Percentiles rank a stretch among this genome's conserved stretches.
These are phyloP conservation scores for Talaromyces borbonicus DNA, from an alignment of 495 filamentous ascomycete genomes.

Conservation along the genomic window DNA sequence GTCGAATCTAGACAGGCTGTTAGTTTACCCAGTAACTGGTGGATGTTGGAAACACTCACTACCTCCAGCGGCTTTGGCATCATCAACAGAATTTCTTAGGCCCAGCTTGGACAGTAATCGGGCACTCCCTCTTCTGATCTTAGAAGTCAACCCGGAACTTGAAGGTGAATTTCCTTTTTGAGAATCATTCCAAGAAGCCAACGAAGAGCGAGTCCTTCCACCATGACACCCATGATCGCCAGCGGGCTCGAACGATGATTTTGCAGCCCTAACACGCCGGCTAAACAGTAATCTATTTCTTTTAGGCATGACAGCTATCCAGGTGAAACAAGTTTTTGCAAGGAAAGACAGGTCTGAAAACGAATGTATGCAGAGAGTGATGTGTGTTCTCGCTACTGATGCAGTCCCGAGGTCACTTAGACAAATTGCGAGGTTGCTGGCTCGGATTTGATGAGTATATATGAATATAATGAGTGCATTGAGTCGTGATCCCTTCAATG, in stretches of 20 bases:
- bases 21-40: not conserved
- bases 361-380: too few relatives aligned
- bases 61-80: too few relatives aligned
- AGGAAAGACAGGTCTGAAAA: not conserved
- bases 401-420: too few relatives aligned
- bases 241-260: not conserved
- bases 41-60: too few relatives aligned
- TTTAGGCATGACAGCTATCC: not conserved
- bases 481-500: too few relatives aligned
- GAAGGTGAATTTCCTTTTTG: not conserved
- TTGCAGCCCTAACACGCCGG: not conserved
- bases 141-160: not conserved
- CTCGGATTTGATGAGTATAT: too few relatives aligned
- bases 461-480: too few relatives aligned
- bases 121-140: slow-evolving; percentile 25
- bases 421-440: too few relatives aligned
- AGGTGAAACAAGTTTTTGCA: not conserved
- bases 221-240: not conserved
- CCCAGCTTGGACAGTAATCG: slow-evolving; percentile 29
- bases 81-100: slow-evolving; percentile 14
- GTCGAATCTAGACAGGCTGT: not conserved
- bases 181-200: not conserved
- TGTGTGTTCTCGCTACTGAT: too few relatives aligned
- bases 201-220: not conserved
- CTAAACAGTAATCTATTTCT: not conserved